Conservation (phyloP, 1,284 basidiomycete genomes). For the Tilletia walkeri region DNA sequence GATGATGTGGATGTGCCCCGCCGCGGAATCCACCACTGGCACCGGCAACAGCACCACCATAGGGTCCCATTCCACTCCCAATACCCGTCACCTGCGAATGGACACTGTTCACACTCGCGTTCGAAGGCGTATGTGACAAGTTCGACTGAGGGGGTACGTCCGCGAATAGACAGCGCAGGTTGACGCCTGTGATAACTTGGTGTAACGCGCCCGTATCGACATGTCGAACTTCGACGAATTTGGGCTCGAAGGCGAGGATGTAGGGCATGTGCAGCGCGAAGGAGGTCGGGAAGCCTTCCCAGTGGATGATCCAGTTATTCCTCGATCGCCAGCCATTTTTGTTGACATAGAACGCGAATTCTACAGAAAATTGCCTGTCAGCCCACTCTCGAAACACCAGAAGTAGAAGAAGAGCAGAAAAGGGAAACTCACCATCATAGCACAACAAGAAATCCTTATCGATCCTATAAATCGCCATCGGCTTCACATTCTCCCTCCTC, state of each 20-base stretch:
- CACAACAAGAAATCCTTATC: conserved; percentile 96
- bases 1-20: background rate
- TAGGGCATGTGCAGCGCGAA: conserved; percentile 97
- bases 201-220: conserved; percentile 88
- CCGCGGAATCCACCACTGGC: background rate
- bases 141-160: conserved; percentile 74
- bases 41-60: background rate
- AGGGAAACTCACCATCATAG: conserved; percentile 76
- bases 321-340: conserved; percentile 90
- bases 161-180: conserved; percentile 76
- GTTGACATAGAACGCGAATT: conserved; percentile 98
- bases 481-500: conserved; percentile 80
- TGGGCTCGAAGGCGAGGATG: conserved; percentile 92
- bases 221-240: conserved; percentile 93
- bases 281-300: conserved; percentile 90
- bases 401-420: background rate
- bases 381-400: conserved; percentile 19
- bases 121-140: background rate
- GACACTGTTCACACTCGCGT: background rate
- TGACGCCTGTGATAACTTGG: conserved; percentile 78
- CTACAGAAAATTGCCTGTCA: conserved; percentile 58
- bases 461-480: conserved; percentile 94
- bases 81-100: background rate
- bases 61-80: background rate
- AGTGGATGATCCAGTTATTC: conserved; percentile 88